phyloP scores from a whole-genome alignment of 768 basidiomycete genomes.

The Tremella fuciformis region DNA sequence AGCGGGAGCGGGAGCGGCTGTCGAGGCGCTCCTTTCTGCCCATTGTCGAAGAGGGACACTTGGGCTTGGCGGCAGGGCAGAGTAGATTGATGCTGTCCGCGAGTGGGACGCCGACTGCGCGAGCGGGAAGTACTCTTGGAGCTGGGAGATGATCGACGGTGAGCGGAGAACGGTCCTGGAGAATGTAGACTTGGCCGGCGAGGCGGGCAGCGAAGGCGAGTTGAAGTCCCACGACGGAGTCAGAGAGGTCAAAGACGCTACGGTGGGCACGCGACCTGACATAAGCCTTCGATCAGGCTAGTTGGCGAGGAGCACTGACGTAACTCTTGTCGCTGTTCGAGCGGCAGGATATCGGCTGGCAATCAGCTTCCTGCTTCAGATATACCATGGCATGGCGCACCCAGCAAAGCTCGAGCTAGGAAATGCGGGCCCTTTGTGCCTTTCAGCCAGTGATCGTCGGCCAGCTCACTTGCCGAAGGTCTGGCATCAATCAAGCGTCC shows the following conservation, averaged over 20 bases:
- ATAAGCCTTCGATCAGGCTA: too few species aligned
- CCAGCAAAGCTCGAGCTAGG: constrained; percentile 70
- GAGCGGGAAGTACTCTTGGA: constrained; percentile 1
- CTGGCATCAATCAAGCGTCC: constrained; percentile 54
- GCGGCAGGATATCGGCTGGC: constrained; percentile 31
- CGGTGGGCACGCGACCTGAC: constrained; percentile 33
- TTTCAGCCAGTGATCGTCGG: constrained; percentile 76
- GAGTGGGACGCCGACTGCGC: not conserved
- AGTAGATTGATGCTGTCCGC: constrained; percentile 1
- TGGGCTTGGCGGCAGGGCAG: constrained; percentile 8
- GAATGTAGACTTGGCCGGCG: constrained; percentile 7
- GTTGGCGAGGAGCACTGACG: constrained; percentile 16
- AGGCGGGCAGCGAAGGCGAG: constrained; percentile 1
- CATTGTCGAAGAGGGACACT: constrained; percentile 5
- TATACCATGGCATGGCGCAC: constrained; percentile 17
- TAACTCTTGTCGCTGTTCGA: constrained; percentile 38
- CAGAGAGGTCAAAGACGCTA: constrained; percentile 15
- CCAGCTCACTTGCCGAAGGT: constrained; percentile 72
- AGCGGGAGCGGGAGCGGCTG: not conserved
- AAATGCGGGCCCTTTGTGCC: constrained; percentile 72
- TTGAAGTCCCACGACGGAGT: constrained; percentile 20
- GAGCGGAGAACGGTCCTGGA: constrained; percentile 2
- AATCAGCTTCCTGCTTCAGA: not conserved
- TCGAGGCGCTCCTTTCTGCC: not conserved
- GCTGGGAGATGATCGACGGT: constrained; percentile 13